phyloP scores from a whole-genome alignment of 208 protist genomes.

The Vickermania ingenoplastis region DNA sequence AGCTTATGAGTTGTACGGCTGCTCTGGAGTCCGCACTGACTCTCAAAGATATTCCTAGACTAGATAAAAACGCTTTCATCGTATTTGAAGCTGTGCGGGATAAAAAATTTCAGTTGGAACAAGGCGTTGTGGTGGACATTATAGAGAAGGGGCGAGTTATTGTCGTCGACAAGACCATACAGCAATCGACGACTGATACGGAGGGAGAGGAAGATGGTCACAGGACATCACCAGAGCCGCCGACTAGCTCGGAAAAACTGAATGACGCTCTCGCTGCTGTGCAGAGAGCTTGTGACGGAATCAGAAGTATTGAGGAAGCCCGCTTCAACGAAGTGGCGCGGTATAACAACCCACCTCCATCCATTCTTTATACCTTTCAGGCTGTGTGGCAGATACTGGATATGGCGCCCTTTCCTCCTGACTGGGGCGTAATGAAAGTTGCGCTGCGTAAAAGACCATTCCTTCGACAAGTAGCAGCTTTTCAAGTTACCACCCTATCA shows the following conservation, averaged over 20 bases:
- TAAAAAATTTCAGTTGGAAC: background rate
- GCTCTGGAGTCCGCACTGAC: no score
- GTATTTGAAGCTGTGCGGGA: background rate
- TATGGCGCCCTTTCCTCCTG: background rate
- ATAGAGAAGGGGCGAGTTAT: background rate
- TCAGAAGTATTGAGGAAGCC: slow-evolving; percentile 23
- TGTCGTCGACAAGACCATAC: slow-evolving; percentile 9
- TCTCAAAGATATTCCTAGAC: background rate
- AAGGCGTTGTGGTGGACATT: background rate
- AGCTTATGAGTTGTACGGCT: no score
- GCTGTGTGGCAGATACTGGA: background rate
- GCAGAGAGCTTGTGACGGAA: slow-evolving; percentile 10
- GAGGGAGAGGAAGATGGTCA: no score
- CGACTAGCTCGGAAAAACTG: no score
- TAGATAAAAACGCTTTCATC: background rate
- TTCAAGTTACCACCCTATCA: background rate
- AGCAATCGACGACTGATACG: no score
- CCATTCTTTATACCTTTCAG: background rate
- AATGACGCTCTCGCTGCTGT: slow-evolving; percentile 15
- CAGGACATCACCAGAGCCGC: no score
- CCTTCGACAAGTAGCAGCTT: background rate
- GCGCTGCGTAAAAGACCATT: background rate
- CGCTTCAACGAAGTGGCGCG: slow-evolving; percentile 23
- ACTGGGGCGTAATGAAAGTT: background rate
- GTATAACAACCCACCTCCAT: slow-evolving; percentile 6